Base-by-base conservation (phyloP, 208 protist genomes). In the Sergeia podlipaevii region DNA sequence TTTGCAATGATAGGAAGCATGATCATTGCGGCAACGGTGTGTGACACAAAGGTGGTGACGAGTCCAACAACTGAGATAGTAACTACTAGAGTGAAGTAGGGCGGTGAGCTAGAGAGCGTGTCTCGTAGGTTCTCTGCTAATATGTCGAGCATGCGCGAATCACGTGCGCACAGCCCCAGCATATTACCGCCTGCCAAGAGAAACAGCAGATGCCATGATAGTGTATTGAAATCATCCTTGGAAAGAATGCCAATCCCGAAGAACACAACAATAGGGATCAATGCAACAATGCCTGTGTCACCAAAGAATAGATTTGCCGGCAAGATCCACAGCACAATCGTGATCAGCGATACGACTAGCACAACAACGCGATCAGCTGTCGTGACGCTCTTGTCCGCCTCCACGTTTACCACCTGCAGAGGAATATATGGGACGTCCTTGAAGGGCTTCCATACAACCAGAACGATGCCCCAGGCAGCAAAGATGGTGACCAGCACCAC, bases 191-290 rank as follows among this genome's bases (percentile, higher is more conserved):
- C 95, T 0, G 80, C 90, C 33, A 98, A 70, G 20, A 98, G 74
- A 51, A 97, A 95, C 59, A 98, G 78, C 2, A 98, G 65, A 59
- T 97, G 87, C 93, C 95, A 98, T 8, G 88, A 88, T 5, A 98
- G 64, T 13, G 77, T 91, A 60, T 91, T 92, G 69, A 97, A 96
- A 60, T 97, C 89, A 17, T 92, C 75, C 60, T 97, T 96, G 3
- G 74, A 83, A 17, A 97, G 62, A 37, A 96, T 89, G 37, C 92
- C 92, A 15, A 81, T 85, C 23, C 90, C 90, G 59, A 98, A 97
- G 59, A 97, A 96, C 30, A 97, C 71, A 21, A 94, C 83, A 34
- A 97, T 81, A 13, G 91, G 91, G 55, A 96, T 91, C 27, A 97
- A 66, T 13, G 86, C 95, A 7, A 97, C 81, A 41, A 98, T 91